Evolutionary conservation across 2,329 filamentous ascomycete species (phyloP).

Genomic region (Venturia effusa): DNA sequence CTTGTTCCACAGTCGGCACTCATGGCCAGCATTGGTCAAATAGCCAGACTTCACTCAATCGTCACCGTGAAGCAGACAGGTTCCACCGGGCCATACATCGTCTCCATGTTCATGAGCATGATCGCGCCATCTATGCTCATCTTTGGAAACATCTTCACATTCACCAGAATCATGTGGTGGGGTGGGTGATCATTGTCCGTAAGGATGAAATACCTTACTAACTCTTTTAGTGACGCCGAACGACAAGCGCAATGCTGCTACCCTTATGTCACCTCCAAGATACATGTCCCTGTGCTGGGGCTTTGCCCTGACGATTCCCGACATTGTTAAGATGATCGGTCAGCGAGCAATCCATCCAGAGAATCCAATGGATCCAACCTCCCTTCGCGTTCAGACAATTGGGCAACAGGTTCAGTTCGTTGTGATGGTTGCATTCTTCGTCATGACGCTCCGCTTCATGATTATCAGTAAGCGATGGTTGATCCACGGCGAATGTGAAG

Average conservation of each 20-base stretch:
- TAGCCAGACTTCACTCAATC: constrained; percentile 5
- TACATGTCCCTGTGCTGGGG: constrained; percentile 5
- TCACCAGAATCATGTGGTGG: constrained; percentile 10
- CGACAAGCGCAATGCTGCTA: constrained; percentile 5
- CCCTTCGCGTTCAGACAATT: not conserved
- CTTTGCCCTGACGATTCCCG: not conserved
- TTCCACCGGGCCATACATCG: constrained; percentile 6
- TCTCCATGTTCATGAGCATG: not conserved
- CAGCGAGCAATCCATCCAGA: constrained; percentile 5
- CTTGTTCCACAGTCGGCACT: constrained; percentile 2
- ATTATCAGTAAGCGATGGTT: constrained; percentile 8
- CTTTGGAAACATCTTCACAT: constrained; percentile 9
- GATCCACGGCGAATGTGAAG: constrained; percentile 3
- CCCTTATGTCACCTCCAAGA: constrained; percentile 1
- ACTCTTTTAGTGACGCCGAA: constrained; percentile 3
- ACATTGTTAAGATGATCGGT: constrained; percentile 3
- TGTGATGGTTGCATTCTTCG: not conserved
- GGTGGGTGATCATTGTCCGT: not conserved
- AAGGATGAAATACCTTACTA: not conserved
- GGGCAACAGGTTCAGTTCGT: constrained; percentile 2
- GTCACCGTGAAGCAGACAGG: constrained; percentile 1
- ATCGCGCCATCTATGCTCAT: not conserved
- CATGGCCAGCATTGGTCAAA: not conserved
- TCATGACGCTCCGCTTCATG: constrained; percentile 9
- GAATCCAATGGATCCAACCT: not conserved